Evolutionary conservation across 768 basidiomycete species (phyloP).

Genomic region (Tricholoma bakamatsutake): DNA sequence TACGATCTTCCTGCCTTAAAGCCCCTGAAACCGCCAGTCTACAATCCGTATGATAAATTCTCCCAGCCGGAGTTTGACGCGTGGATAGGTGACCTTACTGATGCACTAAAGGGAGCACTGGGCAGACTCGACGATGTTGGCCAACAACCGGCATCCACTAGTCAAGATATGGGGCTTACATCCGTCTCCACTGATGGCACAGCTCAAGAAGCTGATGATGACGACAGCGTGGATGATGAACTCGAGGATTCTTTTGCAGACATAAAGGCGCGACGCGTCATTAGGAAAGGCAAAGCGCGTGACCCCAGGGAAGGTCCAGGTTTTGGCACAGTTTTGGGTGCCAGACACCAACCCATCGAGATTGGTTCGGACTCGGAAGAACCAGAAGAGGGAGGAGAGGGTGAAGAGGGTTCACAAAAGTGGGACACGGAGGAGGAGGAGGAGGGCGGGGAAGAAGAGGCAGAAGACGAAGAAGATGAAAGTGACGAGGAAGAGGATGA

Average conservation of each 20-base stretch:
- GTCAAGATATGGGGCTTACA: conserved; percentile 4
- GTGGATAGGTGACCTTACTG: conserved; percentile 63
- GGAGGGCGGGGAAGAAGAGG: conserved; percentile 20
- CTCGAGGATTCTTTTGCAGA: conserved; percentile 55
- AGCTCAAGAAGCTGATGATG: conserved; percentile 12
- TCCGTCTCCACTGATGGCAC: conserved; percentile 13
- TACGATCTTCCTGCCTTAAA: conserved; percentile 13
- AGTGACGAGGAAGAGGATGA: conserved; percentile 16
- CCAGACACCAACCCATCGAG: conserved; percentile 41
- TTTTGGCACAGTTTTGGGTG: conserved; percentile 31
- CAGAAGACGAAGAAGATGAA: conserved; percentile 13
- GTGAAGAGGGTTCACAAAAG: conserved; percentile 14
- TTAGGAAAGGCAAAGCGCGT: conserved; percentile 52
- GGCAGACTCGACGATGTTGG: conserved; percentile 36
- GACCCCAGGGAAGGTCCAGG: conserved; percentile 59
- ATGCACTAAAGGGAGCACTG: conserved; percentile 50
- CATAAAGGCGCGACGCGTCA: conserved; percentile 38
- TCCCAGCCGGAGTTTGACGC: conserved; percentile 61
- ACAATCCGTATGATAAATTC: conserved; percentile 74
- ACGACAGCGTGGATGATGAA: conserved; percentile 20
- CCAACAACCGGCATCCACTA: conserved; percentile 10
- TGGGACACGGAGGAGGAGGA: conserved; percentile 12
- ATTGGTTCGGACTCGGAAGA: conserved; percentile 31
- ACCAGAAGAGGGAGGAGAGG: conserved; percentile 23
- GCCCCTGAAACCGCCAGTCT: conserved; percentile 41